These are phyloP conservation scores for Grosmannia penicillata DNA, from an alignment of 2,329 filamentous ascomycete genomes.

Conservation along the genomic window DNA sequence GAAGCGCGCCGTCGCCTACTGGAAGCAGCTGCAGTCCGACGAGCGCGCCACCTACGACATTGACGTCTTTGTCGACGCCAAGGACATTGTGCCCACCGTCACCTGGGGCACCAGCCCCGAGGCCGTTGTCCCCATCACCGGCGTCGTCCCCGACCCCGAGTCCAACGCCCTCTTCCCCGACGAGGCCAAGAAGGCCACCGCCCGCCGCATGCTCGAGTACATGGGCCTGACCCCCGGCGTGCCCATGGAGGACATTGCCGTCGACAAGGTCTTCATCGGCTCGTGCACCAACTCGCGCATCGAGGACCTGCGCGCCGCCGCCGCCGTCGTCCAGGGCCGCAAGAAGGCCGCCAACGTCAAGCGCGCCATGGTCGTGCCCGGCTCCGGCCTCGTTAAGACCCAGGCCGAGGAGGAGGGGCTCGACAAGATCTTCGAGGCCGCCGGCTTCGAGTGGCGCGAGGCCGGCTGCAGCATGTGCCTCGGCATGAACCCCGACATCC, in stretches of 20 bases:
- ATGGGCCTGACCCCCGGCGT: constrained; percentile 86
- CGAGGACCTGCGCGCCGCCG: constrained; percentile 82
- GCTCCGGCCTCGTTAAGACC: constrained; percentile 84
- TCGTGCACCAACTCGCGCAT: constrained; percentile 97
- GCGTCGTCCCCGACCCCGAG: constrained; percentile 77
- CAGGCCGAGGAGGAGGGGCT: constrained; percentile 85
- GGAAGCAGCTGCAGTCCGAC: constrained; percentile 75
- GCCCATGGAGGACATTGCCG: constrained; percentile 74
- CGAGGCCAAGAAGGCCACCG: constrained; percentile 65
- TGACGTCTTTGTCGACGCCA: constrained; percentile 78
- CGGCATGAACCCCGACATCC: constrained; percentile 97
- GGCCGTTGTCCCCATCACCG: constrained; percentile 89
- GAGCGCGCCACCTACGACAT: constrained; percentile 79
- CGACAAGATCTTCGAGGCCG: constrained; percentile 80
- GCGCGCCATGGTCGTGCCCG: constrained; percentile 90
- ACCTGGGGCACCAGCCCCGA: constrained; percentile 97
- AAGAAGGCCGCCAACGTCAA: constrained; percentile 81
- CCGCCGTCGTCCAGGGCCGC: constrained; percentile 71
- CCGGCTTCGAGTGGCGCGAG: constrained; percentile 96
- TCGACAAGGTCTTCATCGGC: constrained; percentile 97
- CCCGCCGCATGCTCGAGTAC: constrained; percentile 76
- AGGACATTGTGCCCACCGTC: constrained; percentile 85
- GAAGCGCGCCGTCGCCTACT: constrained; percentile 78
- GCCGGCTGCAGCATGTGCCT: constrained; percentile 98
- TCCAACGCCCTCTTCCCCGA: constrained; percentile 72